These are phyloP conservation scores for Brassica rapa DNA, from an alignment of 345 rosid species.

Conservation along the genomic window DNA sequence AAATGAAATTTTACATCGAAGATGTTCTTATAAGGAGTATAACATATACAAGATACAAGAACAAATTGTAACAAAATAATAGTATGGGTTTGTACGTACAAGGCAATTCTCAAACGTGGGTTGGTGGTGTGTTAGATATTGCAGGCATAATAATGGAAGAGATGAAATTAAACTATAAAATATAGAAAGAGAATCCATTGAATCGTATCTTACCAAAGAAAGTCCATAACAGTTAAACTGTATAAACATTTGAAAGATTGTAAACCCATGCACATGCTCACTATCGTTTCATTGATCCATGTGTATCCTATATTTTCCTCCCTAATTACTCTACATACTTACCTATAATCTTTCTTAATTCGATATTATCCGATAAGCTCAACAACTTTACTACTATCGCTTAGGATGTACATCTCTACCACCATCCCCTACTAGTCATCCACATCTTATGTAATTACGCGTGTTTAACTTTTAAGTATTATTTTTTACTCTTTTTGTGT, in stretches of 20 bases:
- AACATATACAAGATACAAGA: slow-evolving; percentile 2
- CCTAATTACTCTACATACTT: slow-evolving; percentile 28
- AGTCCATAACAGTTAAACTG: slow-evolving; percentile 11
- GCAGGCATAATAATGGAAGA: slow-evolving; percentile 35
- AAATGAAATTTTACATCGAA: too few species aligned
- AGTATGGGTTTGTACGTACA: slow-evolving; percentile 35
- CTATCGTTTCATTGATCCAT: slow-evolving; percentile 40
- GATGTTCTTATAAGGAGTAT: too few species aligned
- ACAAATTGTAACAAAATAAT: slow-evolving; percentile 22
- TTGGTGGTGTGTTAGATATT: slow-evolving; percentile 38
- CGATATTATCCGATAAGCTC: slow-evolving; percentile 34
- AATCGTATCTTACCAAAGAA: slow-evolving; percentile 33
- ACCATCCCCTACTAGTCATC: slow-evolving; percentile 21
- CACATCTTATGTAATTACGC: slow-evolving; percentile 17
- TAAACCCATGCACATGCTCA: slow-evolving; percentile 39
- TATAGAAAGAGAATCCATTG: slow-evolving; percentile 31
- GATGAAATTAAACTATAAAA: slow-evolving; percentile 5
- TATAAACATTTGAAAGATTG: slow-evolving; percentile 14
- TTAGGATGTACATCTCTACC: slow-evolving; percentile 28
- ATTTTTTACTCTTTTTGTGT: neutral
- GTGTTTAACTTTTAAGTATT: neutral
- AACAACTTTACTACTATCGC: slow-evolving; percentile 19
- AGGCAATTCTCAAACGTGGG: slow-evolving; percentile 40
- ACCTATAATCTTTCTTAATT: slow-evolving; percentile 13
- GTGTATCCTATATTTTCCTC: slow-evolving; percentile 31